These are phyloP conservation scores for Viola pubescens DNA, from an alignment of 441 rosid species.

Conservation along the genomic window DNA sequence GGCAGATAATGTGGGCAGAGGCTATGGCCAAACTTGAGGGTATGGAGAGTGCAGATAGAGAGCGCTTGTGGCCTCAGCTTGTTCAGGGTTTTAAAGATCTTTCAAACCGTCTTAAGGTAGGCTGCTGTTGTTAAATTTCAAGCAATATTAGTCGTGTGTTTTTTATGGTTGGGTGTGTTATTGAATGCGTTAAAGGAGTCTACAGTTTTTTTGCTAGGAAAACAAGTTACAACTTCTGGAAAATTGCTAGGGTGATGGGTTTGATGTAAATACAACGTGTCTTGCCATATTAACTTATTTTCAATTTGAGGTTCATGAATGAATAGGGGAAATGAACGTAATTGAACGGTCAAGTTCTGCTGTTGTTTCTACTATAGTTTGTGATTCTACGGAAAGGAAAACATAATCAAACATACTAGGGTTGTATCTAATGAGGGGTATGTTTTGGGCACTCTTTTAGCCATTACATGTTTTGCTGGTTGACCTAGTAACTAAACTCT, in stretches of 20 bases:
- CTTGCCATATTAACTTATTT: too few relatives aligned
- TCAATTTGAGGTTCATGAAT: too few relatives aligned
- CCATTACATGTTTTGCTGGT: too few relatives aligned
- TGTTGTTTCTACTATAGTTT: background rate
- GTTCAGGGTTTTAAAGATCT: constrained; percentile 96
- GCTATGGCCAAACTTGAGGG: constrained; percentile 93
- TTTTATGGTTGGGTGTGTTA: background rate
- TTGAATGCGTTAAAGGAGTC: background rate
- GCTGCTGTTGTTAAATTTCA: constrained; percentile 1
- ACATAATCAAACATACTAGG: background rate
- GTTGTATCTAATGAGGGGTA: background rate
- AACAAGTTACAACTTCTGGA: background rate
- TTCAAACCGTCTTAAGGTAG: constrained; percentile 84
- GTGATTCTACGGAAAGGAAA: background rate
- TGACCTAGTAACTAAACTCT: background rate
- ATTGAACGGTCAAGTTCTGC: too few relatives aligned
- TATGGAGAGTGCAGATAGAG: constrained; percentile 83
- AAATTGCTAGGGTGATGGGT: background rate
- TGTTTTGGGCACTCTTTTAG: background rate
- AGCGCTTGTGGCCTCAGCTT: constrained; percentile 98
- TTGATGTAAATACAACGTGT: too few relatives aligned
- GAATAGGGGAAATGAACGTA: too few relatives aligned
- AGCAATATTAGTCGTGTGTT: constrained; percentile 1
- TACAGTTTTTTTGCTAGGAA: background rate
- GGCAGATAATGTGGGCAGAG: constrained; percentile 98